Conservation (phyloP, 208 protist species). For the Phytomonas sp. region DNA sequence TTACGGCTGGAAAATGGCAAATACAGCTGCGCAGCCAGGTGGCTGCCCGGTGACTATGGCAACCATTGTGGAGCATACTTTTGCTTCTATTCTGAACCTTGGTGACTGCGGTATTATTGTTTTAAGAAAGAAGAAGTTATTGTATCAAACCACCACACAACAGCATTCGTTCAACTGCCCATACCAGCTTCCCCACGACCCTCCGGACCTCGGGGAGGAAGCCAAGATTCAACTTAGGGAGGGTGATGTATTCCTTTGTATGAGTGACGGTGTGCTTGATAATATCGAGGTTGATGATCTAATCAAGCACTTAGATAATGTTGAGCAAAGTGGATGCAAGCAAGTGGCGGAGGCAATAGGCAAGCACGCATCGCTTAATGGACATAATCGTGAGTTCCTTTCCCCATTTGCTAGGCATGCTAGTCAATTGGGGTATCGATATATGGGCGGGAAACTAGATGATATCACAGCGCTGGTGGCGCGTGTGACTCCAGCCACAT, state of each 20-base stretch:
- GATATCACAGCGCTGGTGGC: conserved; percentile 80
- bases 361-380: conserved; percentile 45
- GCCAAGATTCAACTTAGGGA: conserved; percentile 45
- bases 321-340: conserved; percentile 34
- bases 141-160: conserved; percentile 59
- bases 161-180: conserved; percentile 88
- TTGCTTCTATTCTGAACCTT: conserved; percentile 76
- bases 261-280: conserved; percentile 78
- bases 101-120: conserved; percentile 78
- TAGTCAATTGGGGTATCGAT: conserved; percentile 39
- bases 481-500: conserved; percentile 28
- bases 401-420: conserved; percentile 81
- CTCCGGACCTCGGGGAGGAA: conserved; percentile 53
- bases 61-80: conserved; percentile 41
- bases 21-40: conserved; percentile 33
- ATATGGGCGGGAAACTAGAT: conserved; percentile 77
- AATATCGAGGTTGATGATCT: conserved; percentile 69
- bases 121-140: conserved; percentile 43
- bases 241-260: conserved; percentile 67
- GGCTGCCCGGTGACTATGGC: conserved; percentile 66
- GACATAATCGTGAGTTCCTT: conserved; percentile 31
- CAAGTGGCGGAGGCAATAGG: conserved; percentile 54
- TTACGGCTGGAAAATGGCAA: conserved; percentile 35
- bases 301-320: conserved; percentile 33
- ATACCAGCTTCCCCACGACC: conserved; percentile 70